Percentiles rank a stretch among this genome's conserved stretches.
phyloP scores from a whole-genome alignment of 371 early-diverging fungal genomes.

The Rhizomucor miehei region DNA sequence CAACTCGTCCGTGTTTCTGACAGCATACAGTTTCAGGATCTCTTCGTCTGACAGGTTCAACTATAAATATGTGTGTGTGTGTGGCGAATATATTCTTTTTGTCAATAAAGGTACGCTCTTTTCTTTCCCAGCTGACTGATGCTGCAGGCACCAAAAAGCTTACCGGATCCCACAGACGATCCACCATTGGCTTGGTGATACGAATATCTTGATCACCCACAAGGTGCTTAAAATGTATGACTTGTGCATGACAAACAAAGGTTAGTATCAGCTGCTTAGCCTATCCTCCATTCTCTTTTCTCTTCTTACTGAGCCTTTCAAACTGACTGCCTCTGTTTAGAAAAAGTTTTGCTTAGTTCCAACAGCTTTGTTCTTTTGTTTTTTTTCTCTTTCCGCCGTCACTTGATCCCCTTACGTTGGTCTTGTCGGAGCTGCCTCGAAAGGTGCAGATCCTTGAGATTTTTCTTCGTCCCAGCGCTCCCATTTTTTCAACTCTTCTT shows the following conservation, averaged over 20 bases:
- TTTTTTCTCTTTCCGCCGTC: neutral
- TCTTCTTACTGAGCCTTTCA: neutral
- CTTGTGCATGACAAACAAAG: conserved; percentile 10
- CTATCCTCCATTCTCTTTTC: neutral
- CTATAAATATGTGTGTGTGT: conserved; percentile 17
- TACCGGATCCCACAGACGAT: conserved; percentile 29
- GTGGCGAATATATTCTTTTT: too few relatives aligned
- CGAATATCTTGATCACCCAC: conserved; percentile 39
- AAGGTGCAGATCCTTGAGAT: conserved; percentile 2
- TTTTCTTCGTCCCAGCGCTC: conserved; percentile 24
- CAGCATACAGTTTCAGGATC: conserved; percentile 11
- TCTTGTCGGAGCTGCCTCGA: conserved; percentile 3
- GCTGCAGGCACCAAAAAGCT: neutral
- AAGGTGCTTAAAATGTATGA: conserved; percentile 41
- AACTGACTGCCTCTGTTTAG: too few relatives aligned
- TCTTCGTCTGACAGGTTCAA: conserved; percentile 32
- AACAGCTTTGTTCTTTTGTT: neutral
- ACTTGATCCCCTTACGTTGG: neutral
- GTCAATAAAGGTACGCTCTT: too few relatives aligned
- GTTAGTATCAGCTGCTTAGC: too few relatives aligned
- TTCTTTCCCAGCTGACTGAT: conserved; percentile 17
- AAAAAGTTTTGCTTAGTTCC: too few relatives aligned
- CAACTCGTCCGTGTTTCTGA: conserved; percentile 36
- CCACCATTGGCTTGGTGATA: conserved; percentile 27
- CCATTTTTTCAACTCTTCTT: conserved; percentile 30